phyloP scores from a whole-genome alignment of 192 early-diverging fungal genomes.

The Coemansia sp. region DNA sequence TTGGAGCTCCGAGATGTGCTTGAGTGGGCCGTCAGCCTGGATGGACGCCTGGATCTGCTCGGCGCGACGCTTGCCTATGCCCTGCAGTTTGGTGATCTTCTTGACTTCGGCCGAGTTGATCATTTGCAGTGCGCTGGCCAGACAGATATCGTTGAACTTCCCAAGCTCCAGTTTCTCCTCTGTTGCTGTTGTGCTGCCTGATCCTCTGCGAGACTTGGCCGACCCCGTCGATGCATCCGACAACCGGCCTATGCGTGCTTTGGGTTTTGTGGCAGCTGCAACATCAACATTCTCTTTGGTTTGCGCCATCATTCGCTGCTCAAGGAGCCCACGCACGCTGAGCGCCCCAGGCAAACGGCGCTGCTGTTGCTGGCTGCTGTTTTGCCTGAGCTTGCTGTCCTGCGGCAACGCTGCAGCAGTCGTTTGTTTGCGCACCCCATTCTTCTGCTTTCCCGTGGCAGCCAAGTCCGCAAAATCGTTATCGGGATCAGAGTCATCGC shows the following conservation, averaged over 20 bases:
- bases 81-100: slow-evolving; percentile 57
- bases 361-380: background rate
- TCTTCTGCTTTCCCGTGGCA: background rate
- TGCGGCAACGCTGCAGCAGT: background rate
- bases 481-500: slow-evolving; percentile 8
- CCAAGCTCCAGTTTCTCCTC: slow-evolving; percentile 26
- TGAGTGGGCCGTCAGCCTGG: slow-evolving; percentile 41
- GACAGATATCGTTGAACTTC: slow-evolving; percentile 42
- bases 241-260: background rate
- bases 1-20: slow-evolving; percentile 39
- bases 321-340: slow-evolving; percentile 38
- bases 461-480: slow-evolving; percentile 6
- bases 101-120: slow-evolving; percentile 58
- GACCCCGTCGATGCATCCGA: background rate
- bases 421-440: background rate
- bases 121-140: slow-evolving; percentile 56
- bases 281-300: background rate
- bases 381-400: background rate
- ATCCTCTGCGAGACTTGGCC: background rate
- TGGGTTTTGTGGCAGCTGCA: background rate
- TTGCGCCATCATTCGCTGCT: slow-evolving; percentile 20
- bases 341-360: slow-evolving; percentile 33
- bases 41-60: slow-evolving; percentile 57
- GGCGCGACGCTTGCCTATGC: slow-evolving; percentile 62
- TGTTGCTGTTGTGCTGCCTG: background rate